phyloP scores from a whole-genome alignment of 2,329 filamentous ascomycete genomes.

The Colletotrichum filicis region DNA sequence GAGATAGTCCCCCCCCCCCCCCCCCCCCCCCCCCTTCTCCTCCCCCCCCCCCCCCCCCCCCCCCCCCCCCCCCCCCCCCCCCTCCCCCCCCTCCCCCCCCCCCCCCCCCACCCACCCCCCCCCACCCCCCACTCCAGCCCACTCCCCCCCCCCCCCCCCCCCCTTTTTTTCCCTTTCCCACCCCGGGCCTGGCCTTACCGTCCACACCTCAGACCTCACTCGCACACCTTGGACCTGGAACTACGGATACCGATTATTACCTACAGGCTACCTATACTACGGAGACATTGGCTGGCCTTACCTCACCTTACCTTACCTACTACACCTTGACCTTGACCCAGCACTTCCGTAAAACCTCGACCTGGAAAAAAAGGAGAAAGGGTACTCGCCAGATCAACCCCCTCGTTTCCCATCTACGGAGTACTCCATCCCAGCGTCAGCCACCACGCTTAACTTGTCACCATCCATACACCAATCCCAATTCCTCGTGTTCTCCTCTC shows the following conservation, averaged over 20 bases:
- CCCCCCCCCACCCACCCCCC: too few species aligned
- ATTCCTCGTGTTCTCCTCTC: neutral
- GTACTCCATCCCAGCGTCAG: constrained; percentile 1
- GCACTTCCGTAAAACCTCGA: neutral
- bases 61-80: too few species aligned
- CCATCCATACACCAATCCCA: neutral
- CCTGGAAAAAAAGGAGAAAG: neutral
- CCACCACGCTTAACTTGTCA: neutral
- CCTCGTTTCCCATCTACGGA: neutral
- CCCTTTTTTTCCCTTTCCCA: neutral
- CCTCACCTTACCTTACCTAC: neutral
- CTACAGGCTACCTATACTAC: too few species aligned
- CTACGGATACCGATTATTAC: neutral
- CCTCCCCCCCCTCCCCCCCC: fast-evolving
- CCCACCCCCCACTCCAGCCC: too few species aligned
- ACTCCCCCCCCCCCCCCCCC: too few species aligned
- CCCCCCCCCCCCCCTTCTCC: too few species aligned
- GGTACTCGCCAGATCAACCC: neutral
- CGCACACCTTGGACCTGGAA: neutral
- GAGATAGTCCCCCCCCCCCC: too few species aligned
- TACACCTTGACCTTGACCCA: neutral
- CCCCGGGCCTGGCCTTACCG: neutral
- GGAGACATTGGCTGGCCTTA: neutral
- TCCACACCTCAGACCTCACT: neutral
- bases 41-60: too few species aligned